These are phyloP conservation scores for Gremmenia infestans DNA, from an alignment of 2,329 filamentous ascomycete genomes.

Conservation along the genomic window DNA sequence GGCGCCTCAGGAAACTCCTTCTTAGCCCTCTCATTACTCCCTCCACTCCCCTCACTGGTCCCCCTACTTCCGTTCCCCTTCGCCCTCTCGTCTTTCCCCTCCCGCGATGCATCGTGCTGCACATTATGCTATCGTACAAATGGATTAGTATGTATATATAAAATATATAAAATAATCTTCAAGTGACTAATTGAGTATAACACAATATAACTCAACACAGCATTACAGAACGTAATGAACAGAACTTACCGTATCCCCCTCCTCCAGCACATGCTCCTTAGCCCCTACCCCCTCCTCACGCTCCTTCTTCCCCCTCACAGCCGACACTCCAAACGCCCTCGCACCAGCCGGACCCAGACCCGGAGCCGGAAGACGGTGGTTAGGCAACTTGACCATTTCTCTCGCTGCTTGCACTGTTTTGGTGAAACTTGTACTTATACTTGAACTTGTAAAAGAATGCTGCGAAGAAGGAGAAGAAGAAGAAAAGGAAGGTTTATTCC, in stretches of 20 bases:
- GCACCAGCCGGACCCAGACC: background rate
- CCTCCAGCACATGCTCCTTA: constrained; percentile 10
- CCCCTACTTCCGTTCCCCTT: constrained; percentile 28
- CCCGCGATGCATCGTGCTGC: constrained; percentile 32
- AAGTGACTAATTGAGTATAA: no score
- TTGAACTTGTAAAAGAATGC: no score
- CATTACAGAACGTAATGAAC: no score
- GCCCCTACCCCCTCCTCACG: background rate
- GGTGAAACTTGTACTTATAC: no score
- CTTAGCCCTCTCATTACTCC: constrained; percentile 36
- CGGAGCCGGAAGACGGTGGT: constrained; percentile 1
- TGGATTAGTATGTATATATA: no score
- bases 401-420: no score
- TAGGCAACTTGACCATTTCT: background rate
- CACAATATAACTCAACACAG: no score
- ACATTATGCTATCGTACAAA: constrained; percentile 8
- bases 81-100: constrained; percentile 38
- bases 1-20: constrained; percentile 46
- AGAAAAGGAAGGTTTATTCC: no score
- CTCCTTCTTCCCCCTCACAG: background rate
- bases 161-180: no score
- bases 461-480: no score
- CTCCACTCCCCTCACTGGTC: constrained; percentile 10
- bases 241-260: constrained; percentile 4
- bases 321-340: background rate